These are phyloP conservation scores for Cubamyces lactineus DNA, from an alignment of 768 basidiomycete species.

Conservation along the genomic window DNA sequence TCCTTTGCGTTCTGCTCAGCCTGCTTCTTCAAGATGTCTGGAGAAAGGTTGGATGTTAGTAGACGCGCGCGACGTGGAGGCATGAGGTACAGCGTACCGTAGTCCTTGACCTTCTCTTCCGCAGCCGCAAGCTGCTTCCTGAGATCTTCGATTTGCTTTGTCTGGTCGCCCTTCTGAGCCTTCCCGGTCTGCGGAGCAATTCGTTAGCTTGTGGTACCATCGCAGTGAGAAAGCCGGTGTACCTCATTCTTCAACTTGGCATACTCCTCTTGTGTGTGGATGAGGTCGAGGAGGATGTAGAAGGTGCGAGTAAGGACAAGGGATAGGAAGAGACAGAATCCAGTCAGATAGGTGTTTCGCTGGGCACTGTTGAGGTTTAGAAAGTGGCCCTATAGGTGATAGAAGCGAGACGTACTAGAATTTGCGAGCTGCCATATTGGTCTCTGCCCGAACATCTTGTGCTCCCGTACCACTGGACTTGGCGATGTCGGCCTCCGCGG, in stretches of 20 bases:
- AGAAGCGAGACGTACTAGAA: constrained; percentile 66
- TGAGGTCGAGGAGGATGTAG: constrained; percentile 88
- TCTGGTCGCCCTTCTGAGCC: constrained; percentile 44
- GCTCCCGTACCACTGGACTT: constrained; percentile 54
- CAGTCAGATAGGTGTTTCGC: constrained; percentile 90
- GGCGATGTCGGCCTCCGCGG: constrained; percentile 69
- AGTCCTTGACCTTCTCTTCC: constrained; percentile 62
- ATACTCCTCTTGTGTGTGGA: constrained; percentile 88
- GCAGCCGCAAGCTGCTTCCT: constrained; percentile 65
- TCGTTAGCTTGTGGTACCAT: background rate
- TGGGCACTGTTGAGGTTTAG: constrained; percentile 59
- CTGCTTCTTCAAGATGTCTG: constrained; percentile 84
- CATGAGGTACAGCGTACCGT: constrained; percentile 22
- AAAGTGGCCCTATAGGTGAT: background rate
- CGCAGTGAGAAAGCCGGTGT: background rate
- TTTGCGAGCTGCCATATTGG: constrained; percentile 88
- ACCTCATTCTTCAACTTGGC: constrained; percentile 72
- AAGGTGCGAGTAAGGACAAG: constrained; percentile 93
- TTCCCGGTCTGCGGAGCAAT: constrained; percentile 38
- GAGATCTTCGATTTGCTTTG: constrained; percentile 65
- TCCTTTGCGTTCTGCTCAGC: constrained; percentile 76
- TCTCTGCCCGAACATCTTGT: constrained; percentile 76
- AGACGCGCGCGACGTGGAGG: background rate
- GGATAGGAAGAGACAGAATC: constrained; percentile 94
- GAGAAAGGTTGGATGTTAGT: background rate